Base-by-base conservation (phyloP, 1,139 yeast species). In the Kodamaea sp. region DNA sequence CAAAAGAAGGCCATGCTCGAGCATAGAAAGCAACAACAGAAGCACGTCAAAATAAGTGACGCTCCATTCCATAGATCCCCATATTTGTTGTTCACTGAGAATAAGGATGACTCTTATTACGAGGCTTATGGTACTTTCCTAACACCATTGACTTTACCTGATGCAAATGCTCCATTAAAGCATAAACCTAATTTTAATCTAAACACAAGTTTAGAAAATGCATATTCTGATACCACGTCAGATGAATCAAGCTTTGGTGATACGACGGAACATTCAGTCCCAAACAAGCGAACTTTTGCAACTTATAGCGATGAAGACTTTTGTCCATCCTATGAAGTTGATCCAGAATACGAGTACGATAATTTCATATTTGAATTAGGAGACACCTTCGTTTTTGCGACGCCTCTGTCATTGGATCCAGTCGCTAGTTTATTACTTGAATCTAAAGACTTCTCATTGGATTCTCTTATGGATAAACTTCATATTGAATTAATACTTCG, bases 51-150 rank as follows among this genome's bases (percentile, higher is more conserved):
- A 22, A 50, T 67, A 8, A 85, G 86, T 52, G 98, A 92, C 64
- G 85, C 87, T 0, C 90, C 96, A 0, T 88, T 78, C 48, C 94
- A 86, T 49, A 64, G 98, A 38, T 67, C 80, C 20, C 82, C 95
- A 0, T 89, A 88, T 54, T 58, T 90, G 28, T 60, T 90, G 11
- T 74, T 75, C 7, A 70, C 69, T 8, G 70, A 73, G 12, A 47
- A 51, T 23, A 68, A 79, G 40, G 70, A 72, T 37, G 55, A 60
- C 0, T 53, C 54, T 2, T 85, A 83, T 50, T 57, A 65, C 9
- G 63, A 66, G 20, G 66, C 73, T 2, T 67, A 60, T 49, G 80
- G 83, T 0, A 63, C 78, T n/a, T 70, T 82, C 10, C 59, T 70
- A 9, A 81, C 89, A 0, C 75, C 87, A 0, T 63, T 83, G 8